Conservation (phyloP, 495 filamentous ascomycete genomes). For the Podospora appendiculata region DNA sequence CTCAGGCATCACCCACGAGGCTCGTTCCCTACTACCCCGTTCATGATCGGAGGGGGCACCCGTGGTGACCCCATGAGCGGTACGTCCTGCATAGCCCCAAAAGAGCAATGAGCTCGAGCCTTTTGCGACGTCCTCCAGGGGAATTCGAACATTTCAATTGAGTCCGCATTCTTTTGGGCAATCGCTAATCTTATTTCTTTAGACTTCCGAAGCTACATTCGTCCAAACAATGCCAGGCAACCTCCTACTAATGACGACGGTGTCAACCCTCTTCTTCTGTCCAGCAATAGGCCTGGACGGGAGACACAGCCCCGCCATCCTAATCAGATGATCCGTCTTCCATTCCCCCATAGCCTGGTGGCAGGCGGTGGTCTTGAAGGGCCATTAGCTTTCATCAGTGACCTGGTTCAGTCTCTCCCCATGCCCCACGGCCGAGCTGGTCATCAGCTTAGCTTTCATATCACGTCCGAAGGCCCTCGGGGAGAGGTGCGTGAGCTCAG, state of each 20-base stretch:
- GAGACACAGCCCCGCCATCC: slow-evolving; percentile 28
- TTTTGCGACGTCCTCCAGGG: neutral
- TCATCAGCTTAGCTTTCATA: slow-evolving; percentile 35
- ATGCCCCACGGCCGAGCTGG: slow-evolving; percentile 22
- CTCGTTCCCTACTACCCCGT: slow-evolving; percentile 28
- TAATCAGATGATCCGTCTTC: slow-evolving; percentile 25
- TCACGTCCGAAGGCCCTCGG: slow-evolving; percentile 27
- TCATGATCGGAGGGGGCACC: slow-evolving; percentile 36
- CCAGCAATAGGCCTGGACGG: slow-evolving; percentile 21
- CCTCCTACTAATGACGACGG: slow-evolving; percentile 55
- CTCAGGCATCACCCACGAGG: slow-evolving; percentile 17
- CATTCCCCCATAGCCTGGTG: slow-evolving; percentile 19
- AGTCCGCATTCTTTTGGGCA: neutral
- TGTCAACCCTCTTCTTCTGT: slow-evolving; percentile 66
- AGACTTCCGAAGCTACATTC: slow-evolving; percentile 34
- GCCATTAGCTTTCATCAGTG: slow-evolving; percentile 35
- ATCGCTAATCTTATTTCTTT: neutral
- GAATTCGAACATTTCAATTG: neutral
- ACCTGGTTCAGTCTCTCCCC: slow-evolving; percentile 25
- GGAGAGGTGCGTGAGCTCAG: slow-evolving; percentile 29
- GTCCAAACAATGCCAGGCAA: slow-evolving; percentile 16
- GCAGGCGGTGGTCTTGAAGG: slow-evolving; percentile 16
- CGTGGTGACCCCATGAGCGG: slow-evolving; percentile 39
- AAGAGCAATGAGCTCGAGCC: neutral
- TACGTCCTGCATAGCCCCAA: slow-evolving; percentile 15